Conservation (phyloP, 306 rosid species). For the Cyamopsis tetragonoloba region DNA sequence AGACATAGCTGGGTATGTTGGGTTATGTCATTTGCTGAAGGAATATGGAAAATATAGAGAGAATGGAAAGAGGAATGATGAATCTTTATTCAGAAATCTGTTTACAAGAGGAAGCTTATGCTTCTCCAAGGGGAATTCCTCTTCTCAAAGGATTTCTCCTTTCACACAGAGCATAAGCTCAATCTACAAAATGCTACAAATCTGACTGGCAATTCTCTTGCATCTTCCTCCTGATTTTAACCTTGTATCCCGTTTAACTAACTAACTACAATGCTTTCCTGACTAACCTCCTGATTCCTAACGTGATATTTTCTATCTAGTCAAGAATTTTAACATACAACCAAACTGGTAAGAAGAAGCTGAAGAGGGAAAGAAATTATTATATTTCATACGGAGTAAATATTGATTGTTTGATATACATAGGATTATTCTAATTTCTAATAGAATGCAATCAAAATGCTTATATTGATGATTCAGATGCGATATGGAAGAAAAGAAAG, state of each 20-base stretch:
- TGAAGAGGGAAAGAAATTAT: background rate
- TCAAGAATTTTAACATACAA: background rate
- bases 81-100: background rate
- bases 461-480: slow-evolving; percentile 55
- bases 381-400: slow-evolving; percentile 12
- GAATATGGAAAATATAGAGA: no score
- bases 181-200: no score
- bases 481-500: slow-evolving; percentile 98
- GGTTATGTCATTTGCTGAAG: slow-evolving; percentile 1
- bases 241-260: no score
- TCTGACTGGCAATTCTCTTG: no score
- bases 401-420: slow-evolving; percentile 2
- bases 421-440: background rate
- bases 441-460: slow-evolving; percentile 8
- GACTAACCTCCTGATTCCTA: no score
- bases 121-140: no score
- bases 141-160: no score
- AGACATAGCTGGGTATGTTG: slow-evolving; percentile 88
- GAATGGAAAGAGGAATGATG: no score
- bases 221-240: no score
- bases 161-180: no score
- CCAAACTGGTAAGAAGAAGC: slow-evolving; percentile 2
- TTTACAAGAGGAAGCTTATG: no score
- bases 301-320: background rate
- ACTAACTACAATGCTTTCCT: no score